Base-by-base conservation (phyloP, 805 yeast genomes). In the Candida anglica region DNA sequence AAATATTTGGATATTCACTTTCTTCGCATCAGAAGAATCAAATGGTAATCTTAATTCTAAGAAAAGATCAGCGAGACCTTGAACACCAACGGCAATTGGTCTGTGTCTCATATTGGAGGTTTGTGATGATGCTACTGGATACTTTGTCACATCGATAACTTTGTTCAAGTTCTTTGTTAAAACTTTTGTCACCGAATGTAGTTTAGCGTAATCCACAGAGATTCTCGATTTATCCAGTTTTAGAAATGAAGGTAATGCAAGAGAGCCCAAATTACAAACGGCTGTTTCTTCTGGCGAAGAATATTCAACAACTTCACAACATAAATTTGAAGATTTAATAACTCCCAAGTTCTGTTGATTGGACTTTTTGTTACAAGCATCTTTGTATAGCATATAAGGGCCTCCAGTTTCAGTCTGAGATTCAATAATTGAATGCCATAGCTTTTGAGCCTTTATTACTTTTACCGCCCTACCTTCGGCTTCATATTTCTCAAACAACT, bases 41-140 rank as follows among this genome's bases (percentile, higher is more conserved):
- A 89, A 91, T 27, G 97, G 93, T 38, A 86, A 51, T 50, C 95
- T 77, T 41, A 91, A 67, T 44, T 73, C 69, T 72, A 86, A 75
- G 60, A 87, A 91, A 2, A 81, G 71, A 59, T 91, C 98, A 19
- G 98, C 96, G 35, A 91, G 69, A 38, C 98, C 98, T 60, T 91
- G 96, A n/a, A 91, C 96, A 46, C 98, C 98, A 15, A 91, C 63
- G n/a, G 97, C 97, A 50, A 91, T 77, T 15, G 98, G 98, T 48
- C 98, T 73, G 59, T 91, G 83, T 52, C 78, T 79, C 70, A 76
- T 63, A 60, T 93, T 91, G 13, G 96, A 86, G 29, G 42, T 52
- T 49, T 71, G 72, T 4, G 98, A 91, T 44, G 77, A 83, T 34
- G 71, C 76, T 16, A 86, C 81, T 4, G 98, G 98, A 56, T 91